Conservation (phyloP, 2,329 filamentous ascomycete species). For the Thermochaetoides dissita region DNA sequence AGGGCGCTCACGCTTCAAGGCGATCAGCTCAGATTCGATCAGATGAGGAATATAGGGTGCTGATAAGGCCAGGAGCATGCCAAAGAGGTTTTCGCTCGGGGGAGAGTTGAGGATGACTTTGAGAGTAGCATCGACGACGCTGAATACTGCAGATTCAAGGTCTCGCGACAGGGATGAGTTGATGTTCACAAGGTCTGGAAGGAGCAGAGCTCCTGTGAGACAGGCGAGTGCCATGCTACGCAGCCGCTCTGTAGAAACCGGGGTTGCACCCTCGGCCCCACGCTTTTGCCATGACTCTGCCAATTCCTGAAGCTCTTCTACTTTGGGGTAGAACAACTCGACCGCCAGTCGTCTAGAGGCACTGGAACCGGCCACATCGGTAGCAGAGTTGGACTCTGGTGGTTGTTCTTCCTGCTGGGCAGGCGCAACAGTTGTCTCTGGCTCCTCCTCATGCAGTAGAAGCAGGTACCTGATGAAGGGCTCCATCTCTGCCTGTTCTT, state of each 20-base stretch:
- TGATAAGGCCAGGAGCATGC: constrained; percentile 31
- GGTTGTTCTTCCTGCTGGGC: no score
- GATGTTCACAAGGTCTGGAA: constrained; percentile 32
- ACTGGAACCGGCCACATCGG: constrained; percentile 25
- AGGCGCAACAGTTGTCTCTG: no score
- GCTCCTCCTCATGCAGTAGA: constrained; percentile 28
- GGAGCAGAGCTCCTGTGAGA: constrained; percentile 29
- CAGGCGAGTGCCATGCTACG: constrained; percentile 38
- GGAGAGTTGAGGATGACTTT: constrained; percentile 27
- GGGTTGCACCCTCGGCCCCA: constrained; percentile 28
- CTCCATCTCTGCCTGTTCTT: constrained; percentile 28
- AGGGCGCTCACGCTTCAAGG: constrained; percentile 24
- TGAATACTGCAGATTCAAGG: constrained; percentile 30
- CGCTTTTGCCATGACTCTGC: constrained; percentile 33
- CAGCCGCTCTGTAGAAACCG: constrained; percentile 38
- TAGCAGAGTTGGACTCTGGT: no score
- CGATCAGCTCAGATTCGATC: constrained; percentile 22
- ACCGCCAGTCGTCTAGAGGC: constrained; percentile 36
- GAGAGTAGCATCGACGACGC: constrained; percentile 28
- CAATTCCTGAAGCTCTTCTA: constrained; percentile 34
- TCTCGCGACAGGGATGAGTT: constrained; percentile 35
- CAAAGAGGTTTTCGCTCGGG: constrained; percentile 31
- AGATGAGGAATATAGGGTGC: constrained; percentile 34
- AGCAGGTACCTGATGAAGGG: constrained; percentile 40
- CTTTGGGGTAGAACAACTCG: constrained; percentile 39